phyloP scores from a whole-genome alignment of 2,329 filamentous ascomycete species.

The Beauveria medogensis region DNA sequence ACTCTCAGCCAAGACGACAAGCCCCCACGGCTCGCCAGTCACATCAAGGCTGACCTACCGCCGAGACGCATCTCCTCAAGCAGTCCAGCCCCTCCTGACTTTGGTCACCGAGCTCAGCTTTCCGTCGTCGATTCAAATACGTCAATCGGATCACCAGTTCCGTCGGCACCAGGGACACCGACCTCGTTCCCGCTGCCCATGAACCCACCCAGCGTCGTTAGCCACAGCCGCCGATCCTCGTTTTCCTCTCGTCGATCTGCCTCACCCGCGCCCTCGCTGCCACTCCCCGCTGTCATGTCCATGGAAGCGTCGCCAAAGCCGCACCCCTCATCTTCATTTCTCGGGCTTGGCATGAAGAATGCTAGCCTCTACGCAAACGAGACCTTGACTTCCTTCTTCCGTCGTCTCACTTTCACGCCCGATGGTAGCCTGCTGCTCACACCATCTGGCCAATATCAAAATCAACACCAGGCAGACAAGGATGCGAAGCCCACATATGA shows the following conservation, averaged over 20 bases:
- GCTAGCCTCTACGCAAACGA: slow-evolving; percentile 92
- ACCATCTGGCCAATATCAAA: slow-evolving; percentile 91
- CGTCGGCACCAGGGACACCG: slow-evolving; percentile 89
- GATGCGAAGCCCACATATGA: slow-evolving; percentile 73
- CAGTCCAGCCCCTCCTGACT: slow-evolving; percentile 84
- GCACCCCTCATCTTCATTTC: slow-evolving; percentile 43
- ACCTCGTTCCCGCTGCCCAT: slow-evolving; percentile 84
- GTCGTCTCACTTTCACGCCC: slow-evolving; percentile 85
- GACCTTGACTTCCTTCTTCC: slow-evolving; percentile 93
- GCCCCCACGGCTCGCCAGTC: slow-evolving; percentile 73
- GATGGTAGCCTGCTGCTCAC: slow-evolving; percentile 92
- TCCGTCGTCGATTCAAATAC: slow-evolving; percentile 42
- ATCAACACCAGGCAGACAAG: slow-evolving; percentile 55
- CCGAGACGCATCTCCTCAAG: slow-evolving; percentile 80
- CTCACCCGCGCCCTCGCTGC: slow-evolving; percentile 88
- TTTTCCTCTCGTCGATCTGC: slow-evolving; percentile 83
- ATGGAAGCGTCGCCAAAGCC: slow-evolving; percentile 84
- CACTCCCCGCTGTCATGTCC: slow-evolving; percentile 89
- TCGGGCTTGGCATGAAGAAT: slow-evolving; percentile 63
- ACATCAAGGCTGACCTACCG: slow-evolving; percentile 79
- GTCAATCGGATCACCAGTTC: slow-evolving; percentile 70
- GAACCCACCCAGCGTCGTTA: slow-evolving; percentile 86
- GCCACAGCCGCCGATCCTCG: slow-evolving; percentile 88
- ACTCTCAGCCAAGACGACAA: slow-evolving; percentile 61
- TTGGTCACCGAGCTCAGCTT: slow-evolving; percentile 58